These are phyloP conservation scores for Aurinia saxatilis DNA, from an alignment of 345 rosid species.

Conservation along the genomic window DNA sequence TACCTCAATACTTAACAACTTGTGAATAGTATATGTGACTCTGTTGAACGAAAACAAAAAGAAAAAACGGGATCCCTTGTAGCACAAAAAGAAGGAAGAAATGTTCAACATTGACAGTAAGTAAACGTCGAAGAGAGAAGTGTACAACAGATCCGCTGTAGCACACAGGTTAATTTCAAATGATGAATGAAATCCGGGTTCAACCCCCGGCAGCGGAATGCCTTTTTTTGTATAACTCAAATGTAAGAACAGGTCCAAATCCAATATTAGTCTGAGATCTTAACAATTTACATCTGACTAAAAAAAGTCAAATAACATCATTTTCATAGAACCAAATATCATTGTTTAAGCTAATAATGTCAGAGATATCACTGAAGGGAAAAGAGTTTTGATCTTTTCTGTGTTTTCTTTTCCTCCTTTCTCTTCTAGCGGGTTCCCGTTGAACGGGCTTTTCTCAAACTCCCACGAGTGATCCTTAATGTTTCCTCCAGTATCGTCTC, in stretches of 20 bases:
- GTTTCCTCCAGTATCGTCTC: conserved; percentile 54
- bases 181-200: neutral
- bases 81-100: too few relatives aligned
- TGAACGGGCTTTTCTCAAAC: conserved; percentile 49
- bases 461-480: conserved; percentile 38
- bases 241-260: neutral
- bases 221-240: neutral
- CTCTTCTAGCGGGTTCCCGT: conserved; percentile 11
- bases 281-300: conserved; percentile 6
- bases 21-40: too few relatives aligned
- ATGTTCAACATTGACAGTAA: too few relatives aligned
- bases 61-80: too few relatives aligned
- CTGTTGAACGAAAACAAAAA: too few relatives aligned
- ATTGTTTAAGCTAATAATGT: neutral
- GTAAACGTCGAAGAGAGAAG: too few relatives aligned
- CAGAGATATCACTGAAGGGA: neutral
- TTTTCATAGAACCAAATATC: neutral
- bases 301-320: neutral
- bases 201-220: neutral
- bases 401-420: conserved; percentile 5
- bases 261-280: neutral
- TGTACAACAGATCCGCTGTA: neutral
- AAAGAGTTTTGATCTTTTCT: neutral
- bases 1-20: too few relatives aligned
- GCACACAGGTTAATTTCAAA: neutral